Evolutionary conservation across 306 rosid species (phyloP).

Genomic region (Rosa rugosa): DNA sequence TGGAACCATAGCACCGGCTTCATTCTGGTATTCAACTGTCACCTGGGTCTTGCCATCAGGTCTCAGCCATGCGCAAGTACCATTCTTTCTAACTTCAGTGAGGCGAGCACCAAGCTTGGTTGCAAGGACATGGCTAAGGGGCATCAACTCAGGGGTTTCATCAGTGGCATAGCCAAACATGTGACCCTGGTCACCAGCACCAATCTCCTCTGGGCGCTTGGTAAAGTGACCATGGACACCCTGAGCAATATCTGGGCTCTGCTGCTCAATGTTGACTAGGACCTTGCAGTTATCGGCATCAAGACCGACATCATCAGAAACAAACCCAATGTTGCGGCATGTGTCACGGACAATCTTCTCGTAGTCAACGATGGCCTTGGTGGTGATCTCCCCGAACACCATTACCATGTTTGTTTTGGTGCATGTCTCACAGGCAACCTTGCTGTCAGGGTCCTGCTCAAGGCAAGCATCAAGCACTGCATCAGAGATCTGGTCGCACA

Average conservation of each 20-base stretch:
- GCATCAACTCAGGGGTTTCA: conserved; percentile 96
- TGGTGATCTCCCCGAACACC: conserved; percentile 99
- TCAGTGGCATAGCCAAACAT: conserved; percentile 99
- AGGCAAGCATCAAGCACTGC: conserved; percentile 99
- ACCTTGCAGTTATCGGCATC: conserved; percentile 99
- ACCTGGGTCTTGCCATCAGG: conserved; percentile 99
- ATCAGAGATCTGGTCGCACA: conserved; percentile 99
- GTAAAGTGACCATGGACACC: conserved; percentile 99
- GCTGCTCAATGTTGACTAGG: conserved; percentile 98
- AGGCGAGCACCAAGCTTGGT: conserved; percentile 93
- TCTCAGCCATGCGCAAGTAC: conserved; percentile 93
- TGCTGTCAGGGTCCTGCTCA: conserved; percentile 94
- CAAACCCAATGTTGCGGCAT: conserved; percentile 85
- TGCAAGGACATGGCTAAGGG: conserved; percentile 94
- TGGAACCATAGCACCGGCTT: conserved; percentile 93
- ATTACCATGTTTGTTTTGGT: conserved; percentile 99
- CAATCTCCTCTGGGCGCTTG: conserved; percentile 98
- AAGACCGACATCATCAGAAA: conserved; percentile 93
- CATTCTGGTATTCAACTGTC: conserved; percentile 89
- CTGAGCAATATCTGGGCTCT: conserved; percentile 99
- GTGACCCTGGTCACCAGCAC: conserved; percentile 99
- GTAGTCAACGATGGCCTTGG: conserved; percentile 93
- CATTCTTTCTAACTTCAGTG: conserved; percentile 94
- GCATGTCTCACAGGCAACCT: conserved; percentile 99
- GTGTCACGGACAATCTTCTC: conserved; percentile 97